Percentiles rank a stretch among this genome's conserved stretches.
Evolutionary conservation across 352 stramenopile species (phyloP).

Genomic region (Blastocystis sp.): DNA sequence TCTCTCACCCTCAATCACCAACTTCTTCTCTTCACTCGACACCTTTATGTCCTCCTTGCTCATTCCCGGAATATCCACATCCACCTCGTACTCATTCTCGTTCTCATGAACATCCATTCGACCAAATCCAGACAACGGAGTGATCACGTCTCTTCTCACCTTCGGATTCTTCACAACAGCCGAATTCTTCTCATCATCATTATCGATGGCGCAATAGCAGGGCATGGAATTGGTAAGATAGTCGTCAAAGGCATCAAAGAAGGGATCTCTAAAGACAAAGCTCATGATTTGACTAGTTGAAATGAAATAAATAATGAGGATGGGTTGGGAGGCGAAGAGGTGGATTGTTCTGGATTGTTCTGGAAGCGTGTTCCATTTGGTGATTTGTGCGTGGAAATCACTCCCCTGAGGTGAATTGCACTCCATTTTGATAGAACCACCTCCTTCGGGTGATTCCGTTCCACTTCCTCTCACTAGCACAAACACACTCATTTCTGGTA

Average conservation of each 20-base stretch:
- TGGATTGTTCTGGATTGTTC: background rate
- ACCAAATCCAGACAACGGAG: constrained; percentile 42
- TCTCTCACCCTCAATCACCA: constrained; percentile 17
- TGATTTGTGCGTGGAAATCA: background rate
- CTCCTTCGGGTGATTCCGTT: too few relatives aligned
- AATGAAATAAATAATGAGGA: background rate
- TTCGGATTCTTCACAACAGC: background rate
- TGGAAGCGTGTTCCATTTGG: background rate
- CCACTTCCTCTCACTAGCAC: too few relatives aligned
- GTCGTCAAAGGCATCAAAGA: constrained; percentile 1
- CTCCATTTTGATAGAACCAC: too few relatives aligned
- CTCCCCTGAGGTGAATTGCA: too few relatives aligned
- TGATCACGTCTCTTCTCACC: constrained; percentile 22
- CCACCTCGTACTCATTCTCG: background rate
- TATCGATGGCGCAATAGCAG: background rate
- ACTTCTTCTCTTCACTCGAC: constrained; percentile 1
- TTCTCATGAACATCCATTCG: constrained; percentile 24
- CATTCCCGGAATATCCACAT: constrained; percentile 30
- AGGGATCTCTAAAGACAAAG: background rate
- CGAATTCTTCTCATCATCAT: background rate
- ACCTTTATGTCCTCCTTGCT: constrained; percentile 10
- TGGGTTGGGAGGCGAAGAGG: background rate
- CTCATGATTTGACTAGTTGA: background rate
- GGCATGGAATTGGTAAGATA: background rate
- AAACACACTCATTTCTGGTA: too few relatives aligned